phyloP scores from a whole-genome alignment of 148 eudicot genomes.

The Cornus suecica region DNA sequence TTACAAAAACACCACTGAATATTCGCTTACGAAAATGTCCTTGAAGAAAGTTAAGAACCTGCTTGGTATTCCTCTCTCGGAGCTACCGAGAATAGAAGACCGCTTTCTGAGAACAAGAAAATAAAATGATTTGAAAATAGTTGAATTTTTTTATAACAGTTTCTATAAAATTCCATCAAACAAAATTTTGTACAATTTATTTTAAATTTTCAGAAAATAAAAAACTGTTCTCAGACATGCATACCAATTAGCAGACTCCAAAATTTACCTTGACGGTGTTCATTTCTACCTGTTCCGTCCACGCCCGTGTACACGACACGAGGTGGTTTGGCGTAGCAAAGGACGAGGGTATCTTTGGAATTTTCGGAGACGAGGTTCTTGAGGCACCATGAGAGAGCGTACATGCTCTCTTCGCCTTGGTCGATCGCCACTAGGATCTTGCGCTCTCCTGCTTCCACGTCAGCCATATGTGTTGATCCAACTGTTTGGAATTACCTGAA shows the following conservation, averaged over 20 bases:
- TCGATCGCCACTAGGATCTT: conserved; percentile 62
- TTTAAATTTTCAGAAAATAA: no score
- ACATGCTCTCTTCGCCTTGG: conserved; percentile 60
- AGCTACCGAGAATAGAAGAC: no score
- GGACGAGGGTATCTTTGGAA: conserved; percentile 35
- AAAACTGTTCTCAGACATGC: no score
- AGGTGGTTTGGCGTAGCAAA: conserved; percentile 51
- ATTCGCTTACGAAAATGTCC: no score
- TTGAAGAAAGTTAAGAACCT: no score
- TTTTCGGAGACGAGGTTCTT: conserved; percentile 30
- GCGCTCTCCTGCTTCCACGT: conserved; percentile 28
- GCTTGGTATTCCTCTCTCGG: no score
- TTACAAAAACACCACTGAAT: background rate
- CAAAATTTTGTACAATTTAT: no score
- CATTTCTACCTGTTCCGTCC: conserved; percentile 44
- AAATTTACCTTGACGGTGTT: conserved; percentile 1
- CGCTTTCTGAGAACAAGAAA: no score
- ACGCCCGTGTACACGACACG: conserved; percentile 31
- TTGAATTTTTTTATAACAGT: no score
- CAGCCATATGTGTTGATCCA: background rate
- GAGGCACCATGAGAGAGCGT: conserved; percentile 70
- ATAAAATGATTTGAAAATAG: no score
- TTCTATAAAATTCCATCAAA: no score
- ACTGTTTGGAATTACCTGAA: background rate
- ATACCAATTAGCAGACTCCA: no score